Conservation (phyloP, 768 basidiomycete species). For the Phanerochaete carnosa region DNA sequence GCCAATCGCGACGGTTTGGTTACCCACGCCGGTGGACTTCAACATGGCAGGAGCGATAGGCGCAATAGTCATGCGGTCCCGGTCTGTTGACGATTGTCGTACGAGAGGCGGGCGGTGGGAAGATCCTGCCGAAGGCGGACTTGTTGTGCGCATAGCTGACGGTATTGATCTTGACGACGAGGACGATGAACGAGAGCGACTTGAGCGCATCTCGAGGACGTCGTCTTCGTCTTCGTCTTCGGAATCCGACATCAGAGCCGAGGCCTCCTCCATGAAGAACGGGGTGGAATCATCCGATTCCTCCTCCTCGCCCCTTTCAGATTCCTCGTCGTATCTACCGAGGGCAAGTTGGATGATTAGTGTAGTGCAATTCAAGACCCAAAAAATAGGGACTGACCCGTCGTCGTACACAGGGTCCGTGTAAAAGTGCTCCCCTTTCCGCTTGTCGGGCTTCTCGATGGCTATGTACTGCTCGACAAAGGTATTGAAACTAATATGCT, state of each 20-base stretch:
- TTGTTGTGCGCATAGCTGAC: slow-evolving; percentile 15
- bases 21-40: slow-evolving; percentile 66
- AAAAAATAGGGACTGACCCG: slow-evolving; percentile 44
- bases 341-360: slow-evolving; percentile 13
- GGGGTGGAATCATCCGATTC: slow-evolving; percentile 39
- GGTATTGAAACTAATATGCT: slow-evolving; percentile 96
- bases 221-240: slow-evolving; percentile 52
- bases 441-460: slow-evolving; percentile 67
- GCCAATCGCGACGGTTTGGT: slow-evolving; percentile 29
- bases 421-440: slow-evolving; percentile 17
- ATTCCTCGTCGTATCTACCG: slow-evolving; percentile 65
- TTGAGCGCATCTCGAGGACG: slow-evolving; percentile 61
- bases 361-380: neutral
- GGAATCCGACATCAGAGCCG: slow-evolving; percentile 21
- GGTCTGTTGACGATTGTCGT: slow-evolving; percentile 32
- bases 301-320: slow-evolving; percentile 52
- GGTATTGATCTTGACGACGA: slow-evolving; percentile 34
- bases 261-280: slow-evolving; percentile 20
- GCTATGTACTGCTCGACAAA: slow-evolving; percentile 97
- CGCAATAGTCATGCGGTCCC: slow-evolving; percentile 66
- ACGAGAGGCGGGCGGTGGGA: slow-evolving; percentile 26
- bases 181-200: slow-evolving; percentile 34
- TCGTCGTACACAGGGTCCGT: slow-evolving; percentile 47
- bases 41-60: slow-evolving; percentile 79
- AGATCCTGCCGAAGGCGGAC: slow-evolving; percentile 3